Evolutionary conservation across 164 flowering plant genomes (phyloP).

Genomic region (Dillenia turbinata): DNA sequence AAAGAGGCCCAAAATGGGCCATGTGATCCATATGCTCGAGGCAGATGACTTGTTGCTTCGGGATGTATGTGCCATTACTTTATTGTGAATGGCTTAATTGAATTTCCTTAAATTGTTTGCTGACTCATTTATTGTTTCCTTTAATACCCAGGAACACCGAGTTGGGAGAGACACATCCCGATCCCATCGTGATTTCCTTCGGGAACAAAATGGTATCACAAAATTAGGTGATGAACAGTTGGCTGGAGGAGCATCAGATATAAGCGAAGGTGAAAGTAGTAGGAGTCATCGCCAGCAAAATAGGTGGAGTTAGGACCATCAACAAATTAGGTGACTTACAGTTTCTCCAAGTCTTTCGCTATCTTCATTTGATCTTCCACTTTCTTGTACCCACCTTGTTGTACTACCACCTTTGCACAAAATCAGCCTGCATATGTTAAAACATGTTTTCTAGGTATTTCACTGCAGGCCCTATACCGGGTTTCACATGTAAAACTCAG

Average conservation of each 20-base stretch:
- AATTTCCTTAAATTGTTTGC: slow-evolving; percentile 1
- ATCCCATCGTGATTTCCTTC: slow-evolving; percentile 25
- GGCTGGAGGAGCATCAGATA: slow-evolving; percentile 25
- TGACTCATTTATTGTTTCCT: not conserved
- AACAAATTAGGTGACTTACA: slow-evolving; percentile 22
- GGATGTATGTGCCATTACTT: slow-evolving; percentile 40
- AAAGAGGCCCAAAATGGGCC: slow-evolving; percentile 98
- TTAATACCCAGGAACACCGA: slow-evolving; percentile 40
- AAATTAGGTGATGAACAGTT: slow-evolving; percentile 22
- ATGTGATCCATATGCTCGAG: slow-evolving; percentile 96
- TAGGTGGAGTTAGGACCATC: slow-evolving; percentile 33
- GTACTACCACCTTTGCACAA: too few relatives aligned
- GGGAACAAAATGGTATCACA: slow-evolving; percentile 13
- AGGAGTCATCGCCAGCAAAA: slow-evolving; percentile 24
- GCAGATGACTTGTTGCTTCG: slow-evolving; percentile 72
- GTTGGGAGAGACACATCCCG: slow-evolving; percentile 31
- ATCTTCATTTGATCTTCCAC: too few relatives aligned
- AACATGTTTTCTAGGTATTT: too few relatives aligned
- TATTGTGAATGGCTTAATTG: not conserved
- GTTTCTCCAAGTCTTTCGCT: slow-evolving; percentile 8
- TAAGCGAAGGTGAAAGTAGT: slow-evolving; percentile 38
- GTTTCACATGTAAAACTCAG: too few relatives aligned
- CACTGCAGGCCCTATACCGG: too few relatives aligned
- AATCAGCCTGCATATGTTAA: too few relatives aligned
- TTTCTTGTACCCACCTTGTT: too few relatives aligned